A percentile compares a stretch with the other conserved stretches of the same genome.
These are phyloP conservation scores for Tricholomella constricta DNA, from an alignment of 768 basidiomycete genomes.

Conservation along the genomic window DNA sequence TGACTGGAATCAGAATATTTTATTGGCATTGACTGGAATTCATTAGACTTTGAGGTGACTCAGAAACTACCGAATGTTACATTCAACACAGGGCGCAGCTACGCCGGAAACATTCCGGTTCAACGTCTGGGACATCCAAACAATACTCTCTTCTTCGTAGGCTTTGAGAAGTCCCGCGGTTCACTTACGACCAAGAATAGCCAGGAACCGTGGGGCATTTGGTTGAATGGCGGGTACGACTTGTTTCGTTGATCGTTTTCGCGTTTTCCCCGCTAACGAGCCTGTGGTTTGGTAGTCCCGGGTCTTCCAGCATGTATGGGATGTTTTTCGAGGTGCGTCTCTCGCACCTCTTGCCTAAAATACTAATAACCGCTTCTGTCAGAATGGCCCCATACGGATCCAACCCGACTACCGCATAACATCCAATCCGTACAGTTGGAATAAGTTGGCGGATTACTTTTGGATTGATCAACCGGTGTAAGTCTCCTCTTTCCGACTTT, in stretches of 20 bases:
- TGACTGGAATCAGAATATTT: neutral
- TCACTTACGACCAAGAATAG: conserved; percentile 51
- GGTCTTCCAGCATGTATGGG: conserved; percentile 69
- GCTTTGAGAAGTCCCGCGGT: conserved; percentile 55
- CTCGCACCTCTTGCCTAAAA: no score
- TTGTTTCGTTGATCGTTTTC: neutral
- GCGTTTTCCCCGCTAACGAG: neutral
- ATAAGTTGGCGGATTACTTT: conserved; percentile 61
- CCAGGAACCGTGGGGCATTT: conserved; percentile 67
- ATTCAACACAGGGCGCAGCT: conserved; percentile 52
- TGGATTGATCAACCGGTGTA: conserved; percentile 79
- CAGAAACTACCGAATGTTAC: conserved; percentile 60
- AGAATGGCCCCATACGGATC: conserved; percentile 75
- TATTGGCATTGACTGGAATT: conserved; percentile 1
- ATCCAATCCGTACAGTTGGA: conserved; percentile 60
- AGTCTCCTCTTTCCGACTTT: conserved; percentile 14
- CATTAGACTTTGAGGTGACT: conserved; percentile 62
- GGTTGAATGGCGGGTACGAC: conserved; percentile 71
- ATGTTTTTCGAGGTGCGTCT: conserved; percentile 61
- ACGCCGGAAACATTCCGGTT: conserved; percentile 66
- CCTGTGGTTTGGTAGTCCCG: conserved; percentile 44
- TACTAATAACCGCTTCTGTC: neutral
- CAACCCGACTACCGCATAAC: conserved; percentile 49
- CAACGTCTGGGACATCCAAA: conserved; percentile 61
- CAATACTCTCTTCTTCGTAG: conserved; percentile 68